These are phyloP conservation scores for Candida bentonensis DNA, from an alignment of 805 yeast genomes.

Conservation along the genomic window DNA sequence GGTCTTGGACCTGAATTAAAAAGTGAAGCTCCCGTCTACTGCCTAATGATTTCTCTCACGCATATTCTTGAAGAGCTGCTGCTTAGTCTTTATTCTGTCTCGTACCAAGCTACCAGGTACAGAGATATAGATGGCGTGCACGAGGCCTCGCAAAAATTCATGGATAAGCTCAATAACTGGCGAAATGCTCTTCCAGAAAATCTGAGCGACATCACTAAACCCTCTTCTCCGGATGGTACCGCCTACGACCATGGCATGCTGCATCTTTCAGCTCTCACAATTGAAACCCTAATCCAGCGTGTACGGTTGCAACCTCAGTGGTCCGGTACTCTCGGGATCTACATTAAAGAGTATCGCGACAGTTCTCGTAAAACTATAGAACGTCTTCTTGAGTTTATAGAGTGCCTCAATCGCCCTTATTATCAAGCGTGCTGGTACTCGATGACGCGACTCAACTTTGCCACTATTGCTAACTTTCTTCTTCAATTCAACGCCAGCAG, in stretches of 20 bases:
- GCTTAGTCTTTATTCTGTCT: conserved; percentile 13
- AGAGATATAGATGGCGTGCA: conserved; percentile 5
- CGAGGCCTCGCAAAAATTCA: conserved; percentile 9
- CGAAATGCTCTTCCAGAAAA: conserved; percentile 14
- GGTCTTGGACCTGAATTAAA: conserved; percentile 16
- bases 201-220: conserved; percentile 11
- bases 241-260: conserved; percentile 17
- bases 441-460: conserved; percentile 17
- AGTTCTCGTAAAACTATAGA: conserved; percentile 18
- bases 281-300: conserved; percentile 19
- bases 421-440: conserved; percentile 24
- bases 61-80: conserved; percentile 15
- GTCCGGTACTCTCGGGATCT: conserved; percentile 6
- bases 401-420: conserved; percentile 22
- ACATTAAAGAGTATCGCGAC: conserved; percentile 12
- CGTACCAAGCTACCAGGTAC: conserved; percentile 8
- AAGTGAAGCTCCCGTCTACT: conserved; percentile 1
- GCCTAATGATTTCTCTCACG: conserved; percentile 10
- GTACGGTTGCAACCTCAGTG: conserved; percentile 14
- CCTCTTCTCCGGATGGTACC: too few species aligned
- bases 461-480: conserved; percentile 21
- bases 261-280: conserved; percentile 17
- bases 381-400: conserved; percentile 17
- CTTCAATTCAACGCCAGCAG: not conserved
- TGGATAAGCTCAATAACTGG: conserved; percentile 15